Conservation (phyloP, 306 rosid genomes). For the Quercus suber region DNA sequence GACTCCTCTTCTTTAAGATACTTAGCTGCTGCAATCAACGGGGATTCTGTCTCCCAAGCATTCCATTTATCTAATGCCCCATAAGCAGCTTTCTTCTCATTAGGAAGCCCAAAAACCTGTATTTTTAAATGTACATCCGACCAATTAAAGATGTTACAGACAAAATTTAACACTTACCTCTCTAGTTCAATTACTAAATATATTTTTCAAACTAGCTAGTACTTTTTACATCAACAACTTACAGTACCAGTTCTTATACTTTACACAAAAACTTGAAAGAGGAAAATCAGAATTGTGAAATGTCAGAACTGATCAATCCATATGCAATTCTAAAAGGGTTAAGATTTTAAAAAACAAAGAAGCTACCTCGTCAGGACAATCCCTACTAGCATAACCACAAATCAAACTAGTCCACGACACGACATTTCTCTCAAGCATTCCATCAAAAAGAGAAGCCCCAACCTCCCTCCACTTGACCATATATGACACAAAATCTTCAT, state of each 20-base stretch:
- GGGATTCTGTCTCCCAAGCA: constrained; percentile 95
- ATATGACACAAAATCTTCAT: constrained; percentile 71
- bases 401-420: constrained; percentile 90
- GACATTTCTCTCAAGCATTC: constrained; percentile 65
- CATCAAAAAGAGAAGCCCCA: constrained; percentile 73
- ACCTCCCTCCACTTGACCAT: constrained; percentile 74
- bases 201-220: background rate
- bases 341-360: constrained; percentile 70
- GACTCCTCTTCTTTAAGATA: constrained; percentile 56
- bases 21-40: constrained; percentile 70
- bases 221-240: background rate
- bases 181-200: background rate
- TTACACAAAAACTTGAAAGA: background rate
- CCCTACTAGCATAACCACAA: constrained; percentile 60
- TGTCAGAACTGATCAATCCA: background rate
- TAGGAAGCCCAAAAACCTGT: constrained; percentile 68
- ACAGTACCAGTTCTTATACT: background rate
- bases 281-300: background rate
- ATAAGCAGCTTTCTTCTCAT: constrained; percentile 80
- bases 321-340: constrained; percentile 67
- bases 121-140: constrained; percentile 19
- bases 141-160: background rate
- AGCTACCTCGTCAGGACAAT: constrained; percentile 47
- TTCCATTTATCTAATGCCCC: constrained; percentile 91
- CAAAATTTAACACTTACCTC: background rate